Conservation (phyloP, 2,329 filamentous ascomycete species). For the Ophiocordyceps polyrhachis-furcata region DNA sequence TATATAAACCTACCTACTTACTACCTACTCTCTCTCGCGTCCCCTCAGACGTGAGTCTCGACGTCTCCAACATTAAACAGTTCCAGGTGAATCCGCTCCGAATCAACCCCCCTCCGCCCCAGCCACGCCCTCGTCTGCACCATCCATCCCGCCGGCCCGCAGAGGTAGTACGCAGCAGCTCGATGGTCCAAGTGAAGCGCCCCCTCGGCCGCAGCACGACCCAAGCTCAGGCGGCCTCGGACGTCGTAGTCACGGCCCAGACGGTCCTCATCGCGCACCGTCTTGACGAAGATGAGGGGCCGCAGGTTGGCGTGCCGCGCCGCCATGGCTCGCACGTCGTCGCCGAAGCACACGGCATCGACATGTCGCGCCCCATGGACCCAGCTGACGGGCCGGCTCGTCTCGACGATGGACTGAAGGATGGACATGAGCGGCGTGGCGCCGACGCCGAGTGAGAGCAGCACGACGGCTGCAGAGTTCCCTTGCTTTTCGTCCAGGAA, state of each 20-base stretch:
- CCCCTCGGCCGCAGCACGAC: constrained; percentile 25
- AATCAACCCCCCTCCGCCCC: constrained; percentile 29
- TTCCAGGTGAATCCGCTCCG: constrained; percentile 41
- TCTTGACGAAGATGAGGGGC: constrained; percentile 31
- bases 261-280: constrained; percentile 19
- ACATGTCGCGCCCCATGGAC: constrained; percentile 39
- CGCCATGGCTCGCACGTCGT: constrained; percentile 25
- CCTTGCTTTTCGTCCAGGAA: constrained; percentile 24
- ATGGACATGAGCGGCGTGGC: constrained; percentile 49
- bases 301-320: constrained; percentile 12
- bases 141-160: constrained; percentile 54
- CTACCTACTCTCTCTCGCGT: no score
- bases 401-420: constrained; percentile 30
- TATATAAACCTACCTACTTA: background rate
- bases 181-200: constrained; percentile 33
- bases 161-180: constrained; percentile 45
- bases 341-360: constrained; percentile 33
- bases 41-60: background rate
- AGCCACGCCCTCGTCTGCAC: constrained; percentile 31
- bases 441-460: constrained; percentile 51
- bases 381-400: constrained; percentile 35
- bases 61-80: constrained; percentile 38
- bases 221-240: constrained; percentile 35
- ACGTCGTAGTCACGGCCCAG: constrained; percentile 37
- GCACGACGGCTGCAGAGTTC: constrained; percentile 25